phyloP scores from a whole-genome alignment of 2,329 filamentous ascomycete genomes.

The Aurifilum marmelostoma region DNA sequence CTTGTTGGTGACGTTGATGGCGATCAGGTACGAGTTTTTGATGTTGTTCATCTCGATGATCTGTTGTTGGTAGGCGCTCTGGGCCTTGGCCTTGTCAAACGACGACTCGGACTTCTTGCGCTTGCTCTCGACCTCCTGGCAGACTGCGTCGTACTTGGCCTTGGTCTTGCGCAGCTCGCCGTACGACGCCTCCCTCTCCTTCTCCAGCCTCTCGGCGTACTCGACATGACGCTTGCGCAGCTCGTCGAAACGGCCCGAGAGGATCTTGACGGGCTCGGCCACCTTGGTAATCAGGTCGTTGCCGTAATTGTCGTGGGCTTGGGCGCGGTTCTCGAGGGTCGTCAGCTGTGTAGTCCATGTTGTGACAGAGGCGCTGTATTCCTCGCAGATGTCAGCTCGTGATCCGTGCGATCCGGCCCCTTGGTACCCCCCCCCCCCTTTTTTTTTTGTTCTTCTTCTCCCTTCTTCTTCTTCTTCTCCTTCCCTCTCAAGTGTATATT shows the following conservation, averaged over 20 bases:
- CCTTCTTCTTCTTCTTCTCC: background rate
- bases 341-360: conserved; percentile 95
- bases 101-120: conserved; percentile 93
- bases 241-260: conserved; percentile 80
- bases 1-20: conserved; percentile 96
- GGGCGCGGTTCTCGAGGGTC: conserved; percentile 83
- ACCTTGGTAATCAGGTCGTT: conserved; percentile 78
- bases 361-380: conserved; percentile 80
- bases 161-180: conserved; percentile 87
- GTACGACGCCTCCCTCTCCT: conserved; percentile 84
- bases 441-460: background rate
- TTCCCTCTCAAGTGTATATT: background rate
- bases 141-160: conserved; percentile 87
- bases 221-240: conserved; percentile 89
- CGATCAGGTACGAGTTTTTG: conserved; percentile 97
- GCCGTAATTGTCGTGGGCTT: conserved; percentile 85
- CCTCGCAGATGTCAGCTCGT: conserved; percentile 26
- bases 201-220: conserved; percentile 85
- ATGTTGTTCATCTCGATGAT: conserved; percentile 93
- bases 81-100: conserved; percentile 93
- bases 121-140: conserved; percentile 91
- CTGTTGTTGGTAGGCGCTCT: conserved; percentile 90
- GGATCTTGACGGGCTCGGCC: conserved; percentile 81
- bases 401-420: conserved; percentile 19
- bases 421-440: background rate